These are phyloP conservation scores for Peziza echinospora DNA, from an alignment of 495 filamentous ascomycete genomes.

Conservation along the genomic window DNA sequence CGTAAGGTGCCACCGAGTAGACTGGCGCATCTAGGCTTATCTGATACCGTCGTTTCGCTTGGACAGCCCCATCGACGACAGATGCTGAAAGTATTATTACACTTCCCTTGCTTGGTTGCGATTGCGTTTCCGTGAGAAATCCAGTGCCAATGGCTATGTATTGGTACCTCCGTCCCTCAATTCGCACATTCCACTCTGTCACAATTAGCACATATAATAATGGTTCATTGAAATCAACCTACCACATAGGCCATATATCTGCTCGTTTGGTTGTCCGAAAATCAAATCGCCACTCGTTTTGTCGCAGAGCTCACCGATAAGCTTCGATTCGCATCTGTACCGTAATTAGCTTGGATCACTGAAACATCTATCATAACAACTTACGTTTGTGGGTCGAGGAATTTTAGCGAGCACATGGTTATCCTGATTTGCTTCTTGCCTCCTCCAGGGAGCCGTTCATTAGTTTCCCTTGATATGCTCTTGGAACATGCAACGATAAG, in stretches of 20 bases:
- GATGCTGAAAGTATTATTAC: no score
- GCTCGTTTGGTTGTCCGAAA: constrained; percentile 17
- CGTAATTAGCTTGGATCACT: neutral
- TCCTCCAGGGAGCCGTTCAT: no score
- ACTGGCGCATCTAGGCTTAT: constrained; percentile 14
- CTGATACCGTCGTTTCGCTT: constrained; percentile 13
- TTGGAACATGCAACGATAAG: constrained; percentile 18
- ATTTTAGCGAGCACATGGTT: constrained; percentile 13
- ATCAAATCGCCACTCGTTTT: constrained; percentile 11
- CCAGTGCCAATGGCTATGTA: no score
- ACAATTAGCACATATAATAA: no score
- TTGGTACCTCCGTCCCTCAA: no score
- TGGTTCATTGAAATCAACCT: constrained; percentile 1
- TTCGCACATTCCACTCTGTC: no score
- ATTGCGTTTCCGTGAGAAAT: no score
- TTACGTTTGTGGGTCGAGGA: constrained; percentile 17
- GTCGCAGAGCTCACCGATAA: constrained; percentile 10
- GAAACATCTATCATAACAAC: neutral
- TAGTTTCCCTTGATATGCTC: constrained; percentile 10
- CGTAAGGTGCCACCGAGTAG: constrained; percentile 16
- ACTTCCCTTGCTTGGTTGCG: no score
- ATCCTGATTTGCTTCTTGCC: neutral
- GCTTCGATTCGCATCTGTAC: neutral
- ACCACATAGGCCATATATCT: constrained; percentile 18
- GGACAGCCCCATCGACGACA: constrained; percentile 12